phyloP scores from a whole-genome alignment of 2,329 filamentous ascomycete genomes.

The Trichoderma oligosporum region DNA sequence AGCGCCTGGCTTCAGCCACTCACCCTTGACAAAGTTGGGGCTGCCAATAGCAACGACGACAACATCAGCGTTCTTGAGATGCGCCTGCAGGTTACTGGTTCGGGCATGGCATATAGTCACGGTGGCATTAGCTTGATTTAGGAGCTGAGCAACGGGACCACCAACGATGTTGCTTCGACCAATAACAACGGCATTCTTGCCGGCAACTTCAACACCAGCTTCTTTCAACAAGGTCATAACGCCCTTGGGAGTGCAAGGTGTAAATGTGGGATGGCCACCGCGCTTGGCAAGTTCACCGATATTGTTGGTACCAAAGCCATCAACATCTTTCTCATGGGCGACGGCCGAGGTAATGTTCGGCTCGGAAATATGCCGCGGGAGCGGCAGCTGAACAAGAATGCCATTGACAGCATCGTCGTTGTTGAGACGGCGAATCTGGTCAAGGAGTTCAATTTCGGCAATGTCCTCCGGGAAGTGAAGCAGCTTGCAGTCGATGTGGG shows the following conservation, averaged over 20 bases:
- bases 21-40: conserved; percentile 83
- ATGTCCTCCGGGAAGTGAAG: conserved; percentile 78
- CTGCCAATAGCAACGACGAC: conserved; percentile 89
- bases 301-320: conserved; percentile 90
- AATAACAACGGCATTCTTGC: conserved; percentile 92
- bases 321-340: conserved; percentile 91
- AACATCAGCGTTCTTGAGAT: conserved; percentile 82
- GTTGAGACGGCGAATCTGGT: conserved; percentile 78
- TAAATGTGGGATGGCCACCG: conserved; percentile 82
- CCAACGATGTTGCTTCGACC: conserved; percentile 97
- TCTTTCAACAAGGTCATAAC: conserved; percentile 90
- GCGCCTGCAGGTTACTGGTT: conserved; percentile 67
- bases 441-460: conserved; percentile 79
- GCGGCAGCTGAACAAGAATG: conserved; percentile 87
- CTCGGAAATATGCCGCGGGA: conserved; percentile 87
- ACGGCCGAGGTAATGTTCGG: conserved; percentile 87
- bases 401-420: conserved; percentile 83
- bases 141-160: conserved; percentile 90
- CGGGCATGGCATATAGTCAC: conserved; percentile 95
- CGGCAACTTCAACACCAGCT: conserved; percentile 74
- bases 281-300: conserved; percentile 97
- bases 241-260: conserved; percentile 94
- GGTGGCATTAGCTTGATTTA: conserved; percentile 93
- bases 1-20: conserved; percentile 92
- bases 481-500: conserved; percentile 83